These are phyloP conservation scores for Niveomyces coronatus DNA, from an alignment of 2,329 filamentous ascomycete genomes.

Conservation along the genomic window DNA sequence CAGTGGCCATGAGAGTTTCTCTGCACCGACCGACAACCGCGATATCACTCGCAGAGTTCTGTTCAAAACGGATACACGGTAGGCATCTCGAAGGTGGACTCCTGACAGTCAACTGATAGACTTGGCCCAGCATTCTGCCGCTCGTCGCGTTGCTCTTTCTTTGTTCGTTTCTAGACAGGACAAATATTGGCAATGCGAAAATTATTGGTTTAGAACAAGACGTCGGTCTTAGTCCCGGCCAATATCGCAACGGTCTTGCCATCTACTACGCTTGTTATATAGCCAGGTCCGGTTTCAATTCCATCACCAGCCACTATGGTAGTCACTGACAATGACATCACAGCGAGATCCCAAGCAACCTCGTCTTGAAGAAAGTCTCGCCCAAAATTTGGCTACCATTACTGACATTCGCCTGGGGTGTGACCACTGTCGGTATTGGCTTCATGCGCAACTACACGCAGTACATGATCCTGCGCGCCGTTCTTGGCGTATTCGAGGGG, in stretches of 20 bases:
- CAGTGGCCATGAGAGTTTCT: slow-evolving; percentile 6
- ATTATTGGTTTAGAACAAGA: slow-evolving; percentile 52
- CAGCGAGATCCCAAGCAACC: slow-evolving; percentile 54
- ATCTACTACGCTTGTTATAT: slow-evolving; percentile 59
- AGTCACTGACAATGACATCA: slow-evolving; percentile 2
- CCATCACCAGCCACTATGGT: not conserved
- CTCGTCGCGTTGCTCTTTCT: slow-evolving; percentile 54
- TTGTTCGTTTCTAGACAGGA: slow-evolving; percentile 55
- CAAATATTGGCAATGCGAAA: slow-evolving; percentile 64
- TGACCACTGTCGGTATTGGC: slow-evolving; percentile 46
- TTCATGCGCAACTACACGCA: slow-evolving; percentile 42
- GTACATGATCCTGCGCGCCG: slow-evolving; percentile 50
- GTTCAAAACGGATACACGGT: slow-evolving; percentile 20
- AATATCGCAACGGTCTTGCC: slow-evolving; percentile 54
- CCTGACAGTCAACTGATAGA: not conserved
- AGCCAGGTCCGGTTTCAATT: slow-evolving; percentile 28
- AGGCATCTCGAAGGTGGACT: no score
- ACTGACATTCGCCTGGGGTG: slow-evolving; percentile 46
- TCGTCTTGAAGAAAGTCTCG: slow-evolving; percentile 51
- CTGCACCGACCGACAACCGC: slow-evolving; percentile 3
- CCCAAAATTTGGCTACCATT: slow-evolving; percentile 50
- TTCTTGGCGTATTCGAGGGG: slow-evolving; percentile 54
- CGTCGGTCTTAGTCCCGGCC: slow-evolving; percentile 45
- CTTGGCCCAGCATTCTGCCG: slow-evolving; percentile 42
- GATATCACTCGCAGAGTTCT: slow-evolving; percentile 17